Conservation (phyloP, 148 eudicot genomes). For the Dianthus caryophyllus region DNA sequence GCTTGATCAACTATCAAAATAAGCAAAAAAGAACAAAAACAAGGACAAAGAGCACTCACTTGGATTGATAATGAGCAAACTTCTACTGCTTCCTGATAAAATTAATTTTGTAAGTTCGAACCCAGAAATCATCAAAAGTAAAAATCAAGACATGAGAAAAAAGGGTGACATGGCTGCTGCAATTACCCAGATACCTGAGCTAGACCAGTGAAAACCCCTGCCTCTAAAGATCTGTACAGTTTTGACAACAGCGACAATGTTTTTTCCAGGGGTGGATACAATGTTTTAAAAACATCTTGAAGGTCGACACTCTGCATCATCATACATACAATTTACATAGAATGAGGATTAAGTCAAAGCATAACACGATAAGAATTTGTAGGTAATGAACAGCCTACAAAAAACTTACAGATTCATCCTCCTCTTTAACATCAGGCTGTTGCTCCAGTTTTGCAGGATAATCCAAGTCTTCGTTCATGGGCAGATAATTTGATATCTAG, state of each 20-base stretch:
- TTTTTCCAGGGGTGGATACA: constrained; percentile 97
- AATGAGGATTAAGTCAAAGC: neutral
- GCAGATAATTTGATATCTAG: constrained; percentile 92
- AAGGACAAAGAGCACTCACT: constrained; percentile 42
- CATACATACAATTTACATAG: constrained; percentile 3
- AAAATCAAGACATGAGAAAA: neutral
- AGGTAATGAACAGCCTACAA: neutral
- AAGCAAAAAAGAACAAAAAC: neutral
- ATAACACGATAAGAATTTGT: neutral
- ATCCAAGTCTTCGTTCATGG: constrained; percentile 80
- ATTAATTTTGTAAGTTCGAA: constrained; percentile 20
- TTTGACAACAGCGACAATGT: constrained; percentile 81
- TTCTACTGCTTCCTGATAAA: constrained; percentile 91
- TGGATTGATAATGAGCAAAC: constrained; percentile 84
- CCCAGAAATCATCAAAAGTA: constrained; percentile 5
- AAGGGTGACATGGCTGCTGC: neutral
- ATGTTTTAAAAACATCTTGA: constrained; percentile 57
- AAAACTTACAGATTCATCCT: constrained; percentile 59
- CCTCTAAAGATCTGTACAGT: constrained; percentile 76
- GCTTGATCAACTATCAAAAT: neutral
- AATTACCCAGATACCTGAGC: constrained; percentile 64
- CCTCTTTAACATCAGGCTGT: constrained; percentile 45
- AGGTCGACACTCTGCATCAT: constrained; percentile 57
- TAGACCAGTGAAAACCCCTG: constrained; percentile 90
- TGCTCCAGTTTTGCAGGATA: constrained; percentile 91